Base-by-base conservation (phyloP, 306 rosid genomes). In the Parietaria judaica region DNA sequence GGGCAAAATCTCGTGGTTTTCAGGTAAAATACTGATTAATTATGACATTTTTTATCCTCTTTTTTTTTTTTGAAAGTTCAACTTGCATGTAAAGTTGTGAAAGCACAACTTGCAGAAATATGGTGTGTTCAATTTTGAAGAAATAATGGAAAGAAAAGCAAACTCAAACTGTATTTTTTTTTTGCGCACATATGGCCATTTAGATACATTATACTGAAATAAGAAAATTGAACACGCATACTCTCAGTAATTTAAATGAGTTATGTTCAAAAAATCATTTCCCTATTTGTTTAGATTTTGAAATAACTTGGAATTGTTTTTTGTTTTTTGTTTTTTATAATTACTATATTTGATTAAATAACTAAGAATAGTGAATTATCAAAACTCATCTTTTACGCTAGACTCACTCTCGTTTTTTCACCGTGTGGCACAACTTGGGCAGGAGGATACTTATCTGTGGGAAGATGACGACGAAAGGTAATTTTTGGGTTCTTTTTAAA, bases 401-500 rank as follows among this genome's bases (percentile, higher is more conserved):
- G 51, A 61, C 66, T 23, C 31, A 23, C 31, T 23, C 31, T 23
- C 31, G 1, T 60, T 47, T 54, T 71, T 73, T 81, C 65, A 9
- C 48, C 11, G 39, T 78, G 58, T 58, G 53, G 48, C 63, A 63
- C 43, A 51, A 72, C 62, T 70, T 58, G 41, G 17, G 72, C 91
- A 91, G 96, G 95, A 92, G 78, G 98, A 92, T 72, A 88, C 98
- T 56, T 88, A 92, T 65, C 69, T 92, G 51, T 88, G 98, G 98
- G 96, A 92, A 80, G 98, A 92, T 67, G 96, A 92, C 51, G 96
- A 92, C 74, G 96, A 88, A 45, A 87, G 97, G 97, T 85, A 85
- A 60, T 15, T 63, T 41, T 34, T 2, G 45, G 63, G 41, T 70
- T 67, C 15, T 56, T 48, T 60, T 53, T 57, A n/a, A 43, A 47